Percentiles rank a stretch among this genome's conserved stretches.
Conservation (phyloP, 768 basidiomycete species). For the Grammothele lineata region DNA sequence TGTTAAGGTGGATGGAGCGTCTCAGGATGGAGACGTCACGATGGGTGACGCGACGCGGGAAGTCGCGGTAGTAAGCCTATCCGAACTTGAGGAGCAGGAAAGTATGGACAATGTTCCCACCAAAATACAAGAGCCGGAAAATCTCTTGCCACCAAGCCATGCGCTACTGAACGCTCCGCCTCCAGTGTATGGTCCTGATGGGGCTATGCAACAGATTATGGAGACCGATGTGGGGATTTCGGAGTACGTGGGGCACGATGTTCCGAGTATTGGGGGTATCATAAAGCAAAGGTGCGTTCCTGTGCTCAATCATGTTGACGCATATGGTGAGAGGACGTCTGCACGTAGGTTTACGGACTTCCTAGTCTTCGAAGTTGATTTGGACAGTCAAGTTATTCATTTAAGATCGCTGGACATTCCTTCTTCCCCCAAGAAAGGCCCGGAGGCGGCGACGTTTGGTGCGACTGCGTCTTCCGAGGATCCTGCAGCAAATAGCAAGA, state of each 20-base stretch:
- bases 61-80: constrained; percentile 9
- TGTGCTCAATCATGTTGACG: not conserved
- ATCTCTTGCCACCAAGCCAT: constrained; percentile 69
- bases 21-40: constrained; percentile 14
- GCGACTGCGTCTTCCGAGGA: not conserved
- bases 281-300: constrained; percentile 87
- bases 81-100: constrained; percentile 10
- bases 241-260: constrained; percentile 70
- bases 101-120: constrained; percentile 1
- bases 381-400: constrained; percentile 74
- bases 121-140: constrained; percentile 12
- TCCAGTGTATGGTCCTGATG: constrained; percentile 45
- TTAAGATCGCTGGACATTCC: constrained; percentile 78
- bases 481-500: not conserved
- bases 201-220: constrained; percentile 50
- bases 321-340: too few relatives aligned
- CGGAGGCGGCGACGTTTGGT: constrained; percentile 13
- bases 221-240: constrained; percentile 90
- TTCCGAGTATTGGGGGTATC: constrained; percentile 79
- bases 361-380: constrained; percentile 86
- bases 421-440: constrained; percentile 43
- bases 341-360: constrained; percentile 88
- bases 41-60: constrained; percentile 7
- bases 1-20: constrained; percentile 28
- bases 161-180: constrained; percentile 56